Evolutionary conservation across 768 basidiomycete species (phyloP), one percentile per base, ranked within the genome.

Genomic region (Tephrocybe sp.): DNA sequence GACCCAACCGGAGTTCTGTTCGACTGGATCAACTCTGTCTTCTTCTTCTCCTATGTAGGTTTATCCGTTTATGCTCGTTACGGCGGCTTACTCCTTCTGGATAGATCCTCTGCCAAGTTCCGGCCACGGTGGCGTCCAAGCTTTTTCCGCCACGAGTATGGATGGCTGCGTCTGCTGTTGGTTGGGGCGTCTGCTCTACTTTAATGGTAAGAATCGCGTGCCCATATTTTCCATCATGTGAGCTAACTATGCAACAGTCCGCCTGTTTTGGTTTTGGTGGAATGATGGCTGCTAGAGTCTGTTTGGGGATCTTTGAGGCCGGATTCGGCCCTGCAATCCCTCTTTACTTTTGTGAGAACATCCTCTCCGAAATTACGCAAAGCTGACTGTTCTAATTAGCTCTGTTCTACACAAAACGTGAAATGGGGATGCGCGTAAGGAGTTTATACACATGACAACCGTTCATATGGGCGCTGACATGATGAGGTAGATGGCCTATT

Each of bases 281-380:
- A 18, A 65, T 89, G 30, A 62, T 89, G 21, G 69, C 76, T 7
- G 71, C 77, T 9, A 75, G 89, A 40, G 53, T 90, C 24, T 75
- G 77, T 31, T 70, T 91, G n/a, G 89, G 89, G 8, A 61, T 87
- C 27, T 90, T 91, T 59, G 89, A 91, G 65, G 82, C 88, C 4
- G 83, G 82, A 19, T 90, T 91, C 57, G 87, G 82, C 1, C 88
- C 89, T 9, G 85, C 78, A 0, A 86, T 91, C 26, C 86, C 88
- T 0, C 71, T 91, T 3, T 90, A 91, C 65, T 83, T 87, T 60
- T 87, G 87, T 89, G 61, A 49, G 85, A 64, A 6, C 8, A 38
- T 30, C 15, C 27, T 19, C 22, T 39, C 51, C 27, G 5, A 13
- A 0, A 6, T 22, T 8, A 16, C 6, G 31, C 1, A 24, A 19